These are phyloP conservation scores for Fraxinus nigra DNA, from an alignment of 305 asterid genomes.

Conservation along the genomic window DNA sequence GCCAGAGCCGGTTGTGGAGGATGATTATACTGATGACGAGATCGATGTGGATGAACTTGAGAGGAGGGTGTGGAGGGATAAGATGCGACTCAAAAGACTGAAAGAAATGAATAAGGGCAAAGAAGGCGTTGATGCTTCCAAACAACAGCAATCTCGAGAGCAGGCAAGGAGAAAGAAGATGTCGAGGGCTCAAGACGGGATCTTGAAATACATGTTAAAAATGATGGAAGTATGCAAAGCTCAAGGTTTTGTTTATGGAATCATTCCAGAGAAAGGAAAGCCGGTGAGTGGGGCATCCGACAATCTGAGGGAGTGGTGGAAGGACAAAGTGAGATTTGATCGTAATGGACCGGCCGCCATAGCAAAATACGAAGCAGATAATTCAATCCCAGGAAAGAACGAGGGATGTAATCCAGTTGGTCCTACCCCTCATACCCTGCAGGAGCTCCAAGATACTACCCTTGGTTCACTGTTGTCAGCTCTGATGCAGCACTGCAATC, in stretches of 20 bases:
- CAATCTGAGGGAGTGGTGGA: slow-evolving; percentile 81
- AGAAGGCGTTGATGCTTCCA: slow-evolving; percentile 39
- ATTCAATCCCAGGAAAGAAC: slow-evolving; percentile 34
- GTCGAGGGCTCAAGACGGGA: slow-evolving; percentile 87
- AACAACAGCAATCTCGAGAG: slow-evolving; percentile 67
- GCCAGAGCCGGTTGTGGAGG: slow-evolving; percentile 44
- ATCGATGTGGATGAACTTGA: slow-evolving; percentile 79
- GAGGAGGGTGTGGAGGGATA: slow-evolving; percentile 81
- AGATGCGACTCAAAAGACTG: slow-evolving; percentile 62
- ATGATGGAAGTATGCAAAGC: slow-evolving; percentile 89
- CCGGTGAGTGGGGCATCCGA: slow-evolving; percentile 79
- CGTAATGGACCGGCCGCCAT: slow-evolving; percentile 79
- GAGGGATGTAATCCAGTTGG: slow-evolving; percentile 44
- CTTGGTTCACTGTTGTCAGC: slow-evolving; percentile 71
- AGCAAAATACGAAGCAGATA: slow-evolving; percentile 49
- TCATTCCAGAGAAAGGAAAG: slow-evolving; percentile 75
- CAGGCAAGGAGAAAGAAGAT: slow-evolving; percentile 81
- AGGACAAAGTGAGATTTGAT: slow-evolving; percentile 69
- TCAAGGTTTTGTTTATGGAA: slow-evolving; percentile 72
- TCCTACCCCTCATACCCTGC: slow-evolving; percentile 68
- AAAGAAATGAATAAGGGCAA: slow-evolving; percentile 65
- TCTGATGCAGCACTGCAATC: slow-evolving; percentile 72
- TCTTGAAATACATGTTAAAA: slow-evolving; percentile 74
- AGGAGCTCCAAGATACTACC: slow-evolving; percentile 78
- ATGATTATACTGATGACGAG: slow-evolving; percentile 82